Conservation (phyloP, 108 stramenopile genomes). For the Pinguiococcus pyrenoidosus region DNA sequence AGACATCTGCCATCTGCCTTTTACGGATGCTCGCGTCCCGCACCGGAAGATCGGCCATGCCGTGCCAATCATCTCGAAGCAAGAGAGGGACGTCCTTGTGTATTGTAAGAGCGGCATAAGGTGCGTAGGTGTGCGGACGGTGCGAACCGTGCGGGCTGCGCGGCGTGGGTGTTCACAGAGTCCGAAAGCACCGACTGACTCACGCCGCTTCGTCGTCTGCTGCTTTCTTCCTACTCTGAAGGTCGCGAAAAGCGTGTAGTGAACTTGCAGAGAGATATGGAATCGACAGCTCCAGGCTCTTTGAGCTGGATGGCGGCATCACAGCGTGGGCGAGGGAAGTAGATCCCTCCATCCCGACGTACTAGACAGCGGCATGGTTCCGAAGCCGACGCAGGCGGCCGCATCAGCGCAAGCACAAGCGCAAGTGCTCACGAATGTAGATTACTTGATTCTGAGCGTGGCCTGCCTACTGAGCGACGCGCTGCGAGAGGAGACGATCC, state of each 20-base stretch:
- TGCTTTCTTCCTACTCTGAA: conserved; percentile 17
- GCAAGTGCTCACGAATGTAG: too few relatives aligned
- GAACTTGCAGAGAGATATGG: conserved; percentile 56
- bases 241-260: conserved; percentile 67
- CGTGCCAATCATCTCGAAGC: conserved; percentile 32
- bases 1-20: conserved; percentile 76
- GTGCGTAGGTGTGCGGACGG: too few relatives aligned
- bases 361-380: too few relatives aligned
- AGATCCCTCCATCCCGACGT: conserved; percentile 65
- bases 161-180: too few relatives aligned
- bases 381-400: too few relatives aligned
- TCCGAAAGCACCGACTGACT: background rate
- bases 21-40: conserved; percentile 65
- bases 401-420: too few relatives aligned
- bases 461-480: too few relatives aligned
- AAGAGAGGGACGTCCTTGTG: conserved; percentile 58
- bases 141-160: too few relatives aligned
- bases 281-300: conserved; percentile 54
- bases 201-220: background rate
- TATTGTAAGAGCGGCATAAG: conserved; percentile 77
- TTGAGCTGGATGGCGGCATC: conserved; percentile 80
- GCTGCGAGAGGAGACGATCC: too few relatives aligned
- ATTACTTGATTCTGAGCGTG: too few relatives aligned
- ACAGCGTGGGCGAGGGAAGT: conserved; percentile 73
- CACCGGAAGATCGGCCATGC: conserved; percentile 64